phyloP scores from a whole-genome alignment of 129 eudicot genomes.

The Glebionis coronaria region DNA sequence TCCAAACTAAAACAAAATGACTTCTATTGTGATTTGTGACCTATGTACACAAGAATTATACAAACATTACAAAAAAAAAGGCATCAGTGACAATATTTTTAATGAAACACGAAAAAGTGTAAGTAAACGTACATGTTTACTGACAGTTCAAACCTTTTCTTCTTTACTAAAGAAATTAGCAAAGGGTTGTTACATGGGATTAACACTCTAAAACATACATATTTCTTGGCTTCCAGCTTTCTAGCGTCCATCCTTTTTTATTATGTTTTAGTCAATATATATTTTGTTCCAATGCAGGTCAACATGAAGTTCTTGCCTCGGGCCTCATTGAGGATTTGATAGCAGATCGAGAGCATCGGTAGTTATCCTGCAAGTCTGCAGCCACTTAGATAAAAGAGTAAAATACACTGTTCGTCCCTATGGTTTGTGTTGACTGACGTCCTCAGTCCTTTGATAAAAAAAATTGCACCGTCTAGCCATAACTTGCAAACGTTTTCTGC shows the following conservation, averaged over 20 bases:
- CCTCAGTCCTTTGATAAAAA: too few species aligned
- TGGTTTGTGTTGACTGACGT: constrained; percentile 26
- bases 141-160: too few species aligned
- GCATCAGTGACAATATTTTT: too few species aligned
- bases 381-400: too few species aligned
- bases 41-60: too few species aligned
- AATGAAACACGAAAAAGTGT: too few species aligned
- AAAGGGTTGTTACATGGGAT: background rate
- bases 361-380: constrained; percentile 18
- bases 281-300: constrained; percentile 46
- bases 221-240: background rate
- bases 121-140: too few species aligned
- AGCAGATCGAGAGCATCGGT: constrained; percentile 98
- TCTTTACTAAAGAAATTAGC: background rate
- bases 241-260: background rate
- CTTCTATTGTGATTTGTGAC: too few species aligned
- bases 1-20: too few species aligned
- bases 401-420: background rate
- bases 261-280: background rate
- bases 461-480: too few species aligned
- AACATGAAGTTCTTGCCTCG: constrained; percentile 98
- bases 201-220: background rate
- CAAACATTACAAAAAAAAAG: too few species aligned
- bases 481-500: too few species aligned
- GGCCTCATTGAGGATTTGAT: constrained; percentile 98